Evolutionary conservation across 495 filamentous ascomycete genomes (phyloP).

Genomic region (Apodospora peruviana): DNA sequence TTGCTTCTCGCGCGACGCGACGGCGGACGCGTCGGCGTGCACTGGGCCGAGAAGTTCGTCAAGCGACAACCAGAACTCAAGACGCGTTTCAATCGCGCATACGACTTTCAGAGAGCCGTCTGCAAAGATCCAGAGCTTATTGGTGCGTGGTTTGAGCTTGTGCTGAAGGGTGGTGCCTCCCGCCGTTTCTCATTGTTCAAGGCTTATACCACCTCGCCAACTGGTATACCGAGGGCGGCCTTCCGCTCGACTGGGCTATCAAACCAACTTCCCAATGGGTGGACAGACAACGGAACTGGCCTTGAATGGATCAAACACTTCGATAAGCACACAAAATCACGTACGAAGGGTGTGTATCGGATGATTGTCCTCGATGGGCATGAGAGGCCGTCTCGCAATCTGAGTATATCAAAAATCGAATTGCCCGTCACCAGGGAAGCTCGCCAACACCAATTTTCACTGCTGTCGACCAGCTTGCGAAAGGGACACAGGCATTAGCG

Average conservation of each 20-base stretch:
- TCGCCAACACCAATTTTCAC: not conserved
- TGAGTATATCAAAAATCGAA: not conserved
- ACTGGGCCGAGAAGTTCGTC: not conserved
- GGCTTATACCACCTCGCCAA: constrained; percentile 40
- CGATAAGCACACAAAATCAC: constrained; percentile 12
- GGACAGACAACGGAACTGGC: constrained; percentile 26
- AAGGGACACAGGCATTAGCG: not conserved
- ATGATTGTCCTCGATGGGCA: constrained; percentile 30
- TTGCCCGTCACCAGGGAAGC: constrained; percentile 1
- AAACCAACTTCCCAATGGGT: constrained; percentile 22
- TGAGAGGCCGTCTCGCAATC: constrained; percentile 12
- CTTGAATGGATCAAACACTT: constrained; percentile 13
- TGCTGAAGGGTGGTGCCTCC: not conserved
- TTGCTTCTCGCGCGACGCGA: not conserved
- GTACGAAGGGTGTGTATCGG: constrained; percentile 17
- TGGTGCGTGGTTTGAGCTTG: not conserved
- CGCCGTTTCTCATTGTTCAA: not conserved
- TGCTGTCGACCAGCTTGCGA: not conserved
- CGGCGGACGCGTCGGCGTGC: not conserved
- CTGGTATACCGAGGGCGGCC: constrained; percentile 9
- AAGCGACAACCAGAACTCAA: not conserved
- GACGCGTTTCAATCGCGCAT: not conserved
- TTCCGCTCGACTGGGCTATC: not conserved
- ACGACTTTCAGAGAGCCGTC: not conserved
- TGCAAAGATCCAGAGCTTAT: constrained; percentile 5